phyloP scores from a whole-genome alignment of 1,284 basidiomycete species.

The Heliocybe sulcata region DNA sequence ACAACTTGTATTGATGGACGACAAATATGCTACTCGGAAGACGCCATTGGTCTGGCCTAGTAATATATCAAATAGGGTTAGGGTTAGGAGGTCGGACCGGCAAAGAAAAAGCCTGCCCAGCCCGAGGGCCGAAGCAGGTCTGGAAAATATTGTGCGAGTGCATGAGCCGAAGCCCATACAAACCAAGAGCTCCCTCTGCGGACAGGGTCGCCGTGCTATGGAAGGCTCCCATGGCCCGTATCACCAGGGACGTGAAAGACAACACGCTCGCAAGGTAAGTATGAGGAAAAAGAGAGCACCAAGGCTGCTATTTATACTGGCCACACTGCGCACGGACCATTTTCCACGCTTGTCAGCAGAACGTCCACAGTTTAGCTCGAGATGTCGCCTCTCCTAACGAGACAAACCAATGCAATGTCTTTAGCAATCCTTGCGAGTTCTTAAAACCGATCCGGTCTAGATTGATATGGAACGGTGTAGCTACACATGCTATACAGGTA shows the following conservation, averaged over 20 bases:
- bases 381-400: too few relatives aligned
- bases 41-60: background rate
- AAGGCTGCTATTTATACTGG: background rate
- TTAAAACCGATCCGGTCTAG: too few relatives aligned
- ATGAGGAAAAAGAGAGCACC: background rate
- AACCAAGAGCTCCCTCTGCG: constrained; percentile 12
- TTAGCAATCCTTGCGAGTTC: too few relatives aligned
- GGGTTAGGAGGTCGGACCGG: background rate
- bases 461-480: too few relatives aligned
- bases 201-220: constrained; percentile 12
- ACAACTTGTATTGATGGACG: too few relatives aligned
- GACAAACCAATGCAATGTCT: too few relatives aligned
- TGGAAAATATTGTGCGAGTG: constrained; percentile 9
- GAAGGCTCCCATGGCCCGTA: background rate
- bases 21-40: too few relatives aligned
- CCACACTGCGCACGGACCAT: background rate
- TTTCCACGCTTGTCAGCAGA: background rate
- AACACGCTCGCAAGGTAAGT: constrained; percentile 4
- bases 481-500: too few relatives aligned
- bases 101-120: constrained; percentile 4
- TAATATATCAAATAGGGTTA: background rate
- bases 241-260: constrained; percentile 1
- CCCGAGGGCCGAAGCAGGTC: constrained; percentile 5
- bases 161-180: constrained; percentile 23
- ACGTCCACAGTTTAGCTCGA: background rate